Evolutionary conservation across 1,139 yeast genomes (phyloP).

Genomic region (Geotrichum bryndzae): DNA sequence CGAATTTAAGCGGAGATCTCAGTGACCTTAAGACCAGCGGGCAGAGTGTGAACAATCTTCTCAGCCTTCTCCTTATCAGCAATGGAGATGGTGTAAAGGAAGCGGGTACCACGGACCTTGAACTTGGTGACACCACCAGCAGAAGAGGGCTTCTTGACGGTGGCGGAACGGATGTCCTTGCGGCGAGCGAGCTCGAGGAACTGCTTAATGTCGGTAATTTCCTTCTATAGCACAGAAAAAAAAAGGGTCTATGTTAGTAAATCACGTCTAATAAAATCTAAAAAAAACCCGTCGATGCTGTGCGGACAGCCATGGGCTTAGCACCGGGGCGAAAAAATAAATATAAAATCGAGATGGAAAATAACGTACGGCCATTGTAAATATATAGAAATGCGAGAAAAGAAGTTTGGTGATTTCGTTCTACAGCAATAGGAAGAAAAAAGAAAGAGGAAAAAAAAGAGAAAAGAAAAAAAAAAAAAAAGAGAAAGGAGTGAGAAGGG

Average conservation of each 20-base stretch:
- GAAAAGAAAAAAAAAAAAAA: neutral
- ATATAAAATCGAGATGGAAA: too few species aligned
- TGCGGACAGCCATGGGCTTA: too few species aligned
- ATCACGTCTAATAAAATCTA: neutral
- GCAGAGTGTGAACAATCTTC: conserved; percentile 96
- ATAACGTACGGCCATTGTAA: conserved; percentile 18
- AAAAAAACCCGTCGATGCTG: too few species aligned
- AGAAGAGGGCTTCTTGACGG: conserved; percentile 68
- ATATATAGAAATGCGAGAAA: conserved; percentile 1
- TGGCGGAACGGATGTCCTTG: conserved; percentile 90
- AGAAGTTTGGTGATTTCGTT: neutral
- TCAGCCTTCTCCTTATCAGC: conserved; percentile 96
- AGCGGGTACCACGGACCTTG: conserved; percentile 96
- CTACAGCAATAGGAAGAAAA: neutral
- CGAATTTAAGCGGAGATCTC: conserved; percentile 27
- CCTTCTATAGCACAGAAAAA: conserved; percentile 31
- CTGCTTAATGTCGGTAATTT: conserved; percentile 95
- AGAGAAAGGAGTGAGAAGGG: neutral
- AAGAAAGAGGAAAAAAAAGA: neutral
- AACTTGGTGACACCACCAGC: conserved; percentile 95
- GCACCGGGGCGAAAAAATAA: neutral
- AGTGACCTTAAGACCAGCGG: conserved; percentile 83
- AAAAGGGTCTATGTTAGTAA: neutral
- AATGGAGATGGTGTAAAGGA: conserved; percentile 93
- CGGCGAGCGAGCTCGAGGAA: conserved; percentile 96